Evolutionary conservation across 441 rosid species (phyloP).

Genomic region (Euphorbia corollata): DNA sequence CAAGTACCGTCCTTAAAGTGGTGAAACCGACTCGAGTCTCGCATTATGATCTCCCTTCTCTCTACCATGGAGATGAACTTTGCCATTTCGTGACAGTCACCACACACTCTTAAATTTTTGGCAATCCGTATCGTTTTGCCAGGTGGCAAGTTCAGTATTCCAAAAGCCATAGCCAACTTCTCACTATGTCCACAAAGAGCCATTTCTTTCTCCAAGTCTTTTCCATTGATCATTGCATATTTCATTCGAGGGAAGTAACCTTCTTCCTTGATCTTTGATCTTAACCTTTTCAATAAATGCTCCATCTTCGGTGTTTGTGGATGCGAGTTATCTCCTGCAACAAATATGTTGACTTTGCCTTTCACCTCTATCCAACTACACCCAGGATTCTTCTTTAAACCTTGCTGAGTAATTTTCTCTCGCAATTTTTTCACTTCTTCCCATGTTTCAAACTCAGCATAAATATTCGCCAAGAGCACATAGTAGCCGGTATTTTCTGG

Average conservation of each 20-base stretch:
- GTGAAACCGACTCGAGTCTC: constrained; percentile 66
- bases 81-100: constrained; percentile 70
- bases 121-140: constrained; percentile 47
- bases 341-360: constrained; percentile 50
- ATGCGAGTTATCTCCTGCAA: constrained; percentile 44
- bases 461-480: constrained; percentile 57
- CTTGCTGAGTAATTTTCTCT: constrained; percentile 34
- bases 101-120: constrained; percentile 52
- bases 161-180: constrained; percentile 62
- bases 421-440: constrained; percentile 51
- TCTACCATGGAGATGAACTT: constrained; percentile 51
- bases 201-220: constrained; percentile 47
- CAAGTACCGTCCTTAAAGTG: constrained; percentile 59
- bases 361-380: constrained; percentile 70
- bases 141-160: constrained; percentile 46
- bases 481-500: constrained; percentile 64
- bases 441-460: constrained; percentile 75
- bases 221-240: constrained; percentile 46
- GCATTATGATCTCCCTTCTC: constrained; percentile 45
- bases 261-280: constrained; percentile 47
- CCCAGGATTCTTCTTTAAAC: constrained; percentile 50
- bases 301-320: constrained; percentile 40
- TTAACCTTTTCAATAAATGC: constrained; percentile 34
- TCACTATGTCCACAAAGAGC: constrained; percentile 69
- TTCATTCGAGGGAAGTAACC: constrained; percentile 35